Evolutionary conservation across 257 asterid species (phyloP).

Genomic region (Capsicum pubescens): DNA sequence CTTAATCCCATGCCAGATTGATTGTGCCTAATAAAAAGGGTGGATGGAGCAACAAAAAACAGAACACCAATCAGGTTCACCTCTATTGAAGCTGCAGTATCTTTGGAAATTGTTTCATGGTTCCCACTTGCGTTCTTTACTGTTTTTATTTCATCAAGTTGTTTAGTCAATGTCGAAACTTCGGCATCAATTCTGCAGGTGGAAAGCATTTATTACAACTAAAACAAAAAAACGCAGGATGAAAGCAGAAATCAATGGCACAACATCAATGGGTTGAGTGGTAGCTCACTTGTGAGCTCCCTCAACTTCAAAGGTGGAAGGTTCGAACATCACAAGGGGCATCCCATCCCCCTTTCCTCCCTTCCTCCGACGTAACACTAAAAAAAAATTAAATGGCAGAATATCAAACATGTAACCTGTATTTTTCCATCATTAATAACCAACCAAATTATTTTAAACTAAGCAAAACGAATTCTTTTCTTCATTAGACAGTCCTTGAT

Average conservation of each 20-base stretch:
- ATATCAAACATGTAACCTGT: not conserved
- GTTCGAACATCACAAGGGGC: not conserved
- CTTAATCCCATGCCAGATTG: not conserved
- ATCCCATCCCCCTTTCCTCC: not conserved
- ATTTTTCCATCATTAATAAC: not conserved
- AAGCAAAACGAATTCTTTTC: not conserved
- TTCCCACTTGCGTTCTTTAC: conserved; percentile 48
- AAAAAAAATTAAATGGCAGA: not conserved
- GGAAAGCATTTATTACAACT: conserved; percentile 18
- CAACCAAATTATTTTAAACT: not conserved
- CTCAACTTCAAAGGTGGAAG: conserved; percentile 22
- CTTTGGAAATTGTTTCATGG: conserved; percentile 49
- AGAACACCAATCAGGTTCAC: conserved; percentile 40
- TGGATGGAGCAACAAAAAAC: not conserved
- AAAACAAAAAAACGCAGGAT: not conserved
- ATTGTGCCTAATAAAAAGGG: not conserved
- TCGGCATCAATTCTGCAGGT: conserved; percentile 82
- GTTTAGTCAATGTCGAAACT: conserved; percentile 71
- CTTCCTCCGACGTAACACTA: not conserved
- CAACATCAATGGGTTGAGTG: not conserved
- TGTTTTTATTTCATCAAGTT: conserved; percentile 62
- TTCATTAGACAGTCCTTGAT: not conserved
- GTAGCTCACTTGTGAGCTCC: conserved; percentile 10
- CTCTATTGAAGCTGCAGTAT: conserved; percentile 65
- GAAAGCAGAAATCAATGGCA: not conserved